phyloP scores from a whole-genome alignment of 768 basidiomycete species.

The Psilocybe azurescens region DNA sequence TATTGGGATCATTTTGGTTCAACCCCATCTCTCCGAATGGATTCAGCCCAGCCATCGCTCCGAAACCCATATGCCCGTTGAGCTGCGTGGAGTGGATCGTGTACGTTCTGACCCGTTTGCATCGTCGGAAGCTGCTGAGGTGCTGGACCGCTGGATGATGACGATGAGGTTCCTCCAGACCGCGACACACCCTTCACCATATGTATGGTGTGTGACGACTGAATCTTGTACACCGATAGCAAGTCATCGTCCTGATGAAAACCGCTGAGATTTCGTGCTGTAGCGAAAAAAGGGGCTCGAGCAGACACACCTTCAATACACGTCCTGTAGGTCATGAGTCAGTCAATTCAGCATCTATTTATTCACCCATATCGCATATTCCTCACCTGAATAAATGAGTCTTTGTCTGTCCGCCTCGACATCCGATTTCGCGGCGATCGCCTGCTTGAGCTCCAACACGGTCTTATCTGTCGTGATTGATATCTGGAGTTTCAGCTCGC shows the following conservation, averaged over 20 bases:
- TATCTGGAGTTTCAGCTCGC: constrained; percentile 92
- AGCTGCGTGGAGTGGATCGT: constrained; percentile 84
- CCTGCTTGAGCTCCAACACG: constrained; percentile 89
- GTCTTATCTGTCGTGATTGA: constrained; percentile 82
- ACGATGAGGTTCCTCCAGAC: constrained; percentile 39
- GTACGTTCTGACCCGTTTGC: constrained; percentile 90
- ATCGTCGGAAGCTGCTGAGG: constrained; percentile 79
- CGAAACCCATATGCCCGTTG: constrained; percentile 80
- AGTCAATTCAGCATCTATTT: too few relatives aligned
- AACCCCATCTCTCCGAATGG: constrained; percentile 92
- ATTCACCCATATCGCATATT: neutral
- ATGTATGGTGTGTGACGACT: constrained; percentile 86
- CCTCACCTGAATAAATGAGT: constrained; percentile 88
- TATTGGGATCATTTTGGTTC: constrained; percentile 93
- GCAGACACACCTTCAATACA: constrained; percentile 65
- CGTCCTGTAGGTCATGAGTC: constrained; percentile 48
- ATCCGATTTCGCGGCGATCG: constrained; percentile 84
- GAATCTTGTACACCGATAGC: constrained; percentile 88
- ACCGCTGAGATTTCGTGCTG: neutral
- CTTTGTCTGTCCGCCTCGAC: constrained; percentile 88
- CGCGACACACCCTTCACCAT: constrained; percentile 90
- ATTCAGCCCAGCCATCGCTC: constrained; percentile 84
- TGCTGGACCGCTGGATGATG: constrained; percentile 43
- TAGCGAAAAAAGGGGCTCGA: neutral
- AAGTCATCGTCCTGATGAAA: constrained; percentile 74